Conservation (phyloP, 495 filamentous ascomycete genomes). For the Pyrenopolyporus hunteri region DNA sequence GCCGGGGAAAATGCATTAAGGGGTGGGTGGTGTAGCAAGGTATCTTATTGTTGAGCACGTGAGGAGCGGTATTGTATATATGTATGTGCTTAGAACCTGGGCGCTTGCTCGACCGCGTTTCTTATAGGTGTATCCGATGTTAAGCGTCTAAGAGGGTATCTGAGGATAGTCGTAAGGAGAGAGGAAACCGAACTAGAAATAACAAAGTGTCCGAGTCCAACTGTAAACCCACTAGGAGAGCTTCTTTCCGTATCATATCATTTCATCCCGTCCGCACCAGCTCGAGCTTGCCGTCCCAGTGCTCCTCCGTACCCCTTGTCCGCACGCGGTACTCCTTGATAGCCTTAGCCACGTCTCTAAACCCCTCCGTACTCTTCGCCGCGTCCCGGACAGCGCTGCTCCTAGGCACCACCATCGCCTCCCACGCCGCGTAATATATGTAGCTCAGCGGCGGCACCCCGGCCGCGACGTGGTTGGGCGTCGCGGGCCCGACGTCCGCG, state of each 20-base stretch:
- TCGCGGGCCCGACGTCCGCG: conserved; percentile 43
- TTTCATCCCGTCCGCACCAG: conserved; percentile 24
- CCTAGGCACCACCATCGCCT: conserved; percentile 41
- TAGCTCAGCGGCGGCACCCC: conserved; percentile 47
- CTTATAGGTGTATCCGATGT: background rate
- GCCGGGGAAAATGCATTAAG: conserved; percentile 76
- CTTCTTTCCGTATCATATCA: background rate
- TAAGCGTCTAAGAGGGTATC: background rate
- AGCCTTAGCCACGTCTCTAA: conserved; percentile 48
- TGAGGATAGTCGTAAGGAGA: background rate
- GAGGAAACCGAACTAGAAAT: background rate
- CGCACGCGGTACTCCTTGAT: conserved; percentile 46
- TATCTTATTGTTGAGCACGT: background rate
- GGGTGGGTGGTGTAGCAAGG: background rate
- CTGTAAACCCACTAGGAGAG: background rate
- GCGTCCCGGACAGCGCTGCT: conserved; percentile 27
- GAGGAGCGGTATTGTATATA: background rate
- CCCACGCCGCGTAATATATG: conserved; percentile 52
- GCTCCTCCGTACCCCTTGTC: conserved; percentile 38
- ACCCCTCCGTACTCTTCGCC: conserved; percentile 28
- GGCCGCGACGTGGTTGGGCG: conserved; percentile 48
- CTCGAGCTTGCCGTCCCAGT: conserved; percentile 42
- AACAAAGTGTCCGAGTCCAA: background rate
- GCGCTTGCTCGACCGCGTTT: too few relatives aligned
- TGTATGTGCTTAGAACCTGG: background rate